Evolutionary conservation across 164 flowering plant genomes (phyloP), one percentile per base, ranked within the genome.

Genomic region (Piper betle): DNA sequence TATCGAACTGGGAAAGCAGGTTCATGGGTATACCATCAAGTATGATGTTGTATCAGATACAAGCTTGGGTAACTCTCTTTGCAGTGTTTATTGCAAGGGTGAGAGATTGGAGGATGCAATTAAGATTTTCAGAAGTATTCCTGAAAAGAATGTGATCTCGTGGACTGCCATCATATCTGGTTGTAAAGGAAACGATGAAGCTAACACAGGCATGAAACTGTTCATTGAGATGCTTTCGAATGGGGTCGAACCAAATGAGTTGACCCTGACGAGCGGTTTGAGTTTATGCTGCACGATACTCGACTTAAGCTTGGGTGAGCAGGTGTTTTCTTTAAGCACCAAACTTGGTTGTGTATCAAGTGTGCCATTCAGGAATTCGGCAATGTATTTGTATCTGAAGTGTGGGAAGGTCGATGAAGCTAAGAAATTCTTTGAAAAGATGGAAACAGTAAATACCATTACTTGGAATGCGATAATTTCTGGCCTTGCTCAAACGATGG

Each of bases 401-500:
- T 75, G 79, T 71, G 89, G 93, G 38, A 54, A 52, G 69, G 55
- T 78, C 33, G 72, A 58, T 40, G 85, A 82, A 61, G 88, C 97
- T 12, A 64, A 68, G 62, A 77, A 74, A 62, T 55, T 86, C 72
- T 82, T 86, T 52, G 69, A 80, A 68, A 80, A 63, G 52, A 77
- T 81, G 81, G 78, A 78, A 59, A 65, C 52, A 19, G 37, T 70
- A 48, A 79, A 70, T 76, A 72, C 82, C 72, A 81, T 91, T 11
- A 79, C 91, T 39, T 88, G 93, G 96, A 91, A 88, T 70, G 77
- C 89, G 1, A 79, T 88, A 82, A 91, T 91, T 67, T 85, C 97
- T 20, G 96, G 97, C 46, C 84, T 80, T 72, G 86, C 85, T 54
- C 81, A 82, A 56, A 72, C 75, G 77, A 80, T 79, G 77, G 79